These are phyloP conservation scores for Rhytidiadelphus loreus DNA, from an alignment of 225 moss, liverwort and hornwort genomes.

Conservation along the genomic window DNA sequence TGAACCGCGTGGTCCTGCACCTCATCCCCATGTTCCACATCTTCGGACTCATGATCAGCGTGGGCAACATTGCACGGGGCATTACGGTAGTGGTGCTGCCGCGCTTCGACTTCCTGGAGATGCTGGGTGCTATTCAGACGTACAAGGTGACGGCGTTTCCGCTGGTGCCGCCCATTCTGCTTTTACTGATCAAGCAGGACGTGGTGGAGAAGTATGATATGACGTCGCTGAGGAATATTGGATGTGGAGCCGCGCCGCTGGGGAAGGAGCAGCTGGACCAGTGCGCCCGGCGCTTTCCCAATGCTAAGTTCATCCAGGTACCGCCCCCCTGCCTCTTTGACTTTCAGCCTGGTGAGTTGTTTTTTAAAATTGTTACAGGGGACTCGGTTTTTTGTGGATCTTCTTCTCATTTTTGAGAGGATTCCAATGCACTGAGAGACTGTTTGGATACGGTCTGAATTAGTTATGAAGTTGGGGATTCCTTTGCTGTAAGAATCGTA, in stretches of 20 bases:
- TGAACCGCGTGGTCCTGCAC: not conserved
- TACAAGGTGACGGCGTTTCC: slow-evolving; percentile 33
- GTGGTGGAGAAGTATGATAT: slow-evolving; percentile 51
- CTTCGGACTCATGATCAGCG: slow-evolving; percentile 42
- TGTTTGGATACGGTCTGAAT: not conserved
- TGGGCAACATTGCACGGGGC: slow-evolving; percentile 14
- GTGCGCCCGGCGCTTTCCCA: slow-evolving; percentile 28
- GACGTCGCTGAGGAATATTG: slow-evolving; percentile 42
- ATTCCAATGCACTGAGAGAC: not conserved
- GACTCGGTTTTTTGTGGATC: not conserved
- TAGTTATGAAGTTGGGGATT: not conserved
- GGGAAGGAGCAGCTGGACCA: slow-evolving; percentile 39
- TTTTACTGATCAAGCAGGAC: slow-evolving; percentile 48
- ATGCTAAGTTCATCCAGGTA: slow-evolving; percentile 43
- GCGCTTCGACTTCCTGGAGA: slow-evolving; percentile 46
- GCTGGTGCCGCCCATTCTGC: slow-evolving; percentile 71
- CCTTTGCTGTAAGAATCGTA: not conserved
- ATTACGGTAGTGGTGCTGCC: slow-evolving; percentile 37
- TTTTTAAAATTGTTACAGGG: not conserved
- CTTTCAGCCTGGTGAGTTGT: not conserved
- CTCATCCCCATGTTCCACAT: slow-evolving; percentile 72
- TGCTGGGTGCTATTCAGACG: slow-evolving; percentile 41
- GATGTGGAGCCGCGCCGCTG: slow-evolving; percentile 64
- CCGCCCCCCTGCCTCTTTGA: not conserved
- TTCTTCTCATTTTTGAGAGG: not conserved